phyloP scores from a whole-genome alignment of 345 rosid species.

The Arabidopsis thaliana region TAIR10.1 NC_003076.8:19322501-19323000 shows the following conservation, averaged over 20 bases:
- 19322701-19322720: slow-evolving; percentile 29
- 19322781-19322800: slow-evolving; percentile 93
- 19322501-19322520: slow-evolving; percentile 24
- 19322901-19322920: slow-evolving; percentile 27
- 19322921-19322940: slow-evolving; percentile 12
- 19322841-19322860: slow-evolving; percentile 69
- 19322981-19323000: slow-evolving; percentile 88
- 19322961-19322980: slow-evolving; percentile 62
- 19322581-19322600: slow-evolving; percentile 64
- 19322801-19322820: slow-evolving; percentile 94
- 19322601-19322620: slow-evolving; percentile 82
- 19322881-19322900: slow-evolving; percentile 82
- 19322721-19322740: slow-evolving; percentile 24
- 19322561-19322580: slow-evolving; percentile 70
- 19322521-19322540: slow-evolving; percentile 19
- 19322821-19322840: slow-evolving; percentile 73
- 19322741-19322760: slow-evolving; percentile 49
- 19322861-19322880: slow-evolving; percentile 76
- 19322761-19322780: slow-evolving; percentile 89
- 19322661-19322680: neutral
- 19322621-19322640: slow-evolving; percentile 72
- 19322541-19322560: slow-evolving; percentile 29
- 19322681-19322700: slow-evolving; percentile 23
- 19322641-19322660: neutral
- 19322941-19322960: slow-evolving; percentile 24